Evolutionary conservation across 1,284 basidiomycete species (phyloP).

Genomic region (Anthracocystis panici-leucophaei): DNA sequence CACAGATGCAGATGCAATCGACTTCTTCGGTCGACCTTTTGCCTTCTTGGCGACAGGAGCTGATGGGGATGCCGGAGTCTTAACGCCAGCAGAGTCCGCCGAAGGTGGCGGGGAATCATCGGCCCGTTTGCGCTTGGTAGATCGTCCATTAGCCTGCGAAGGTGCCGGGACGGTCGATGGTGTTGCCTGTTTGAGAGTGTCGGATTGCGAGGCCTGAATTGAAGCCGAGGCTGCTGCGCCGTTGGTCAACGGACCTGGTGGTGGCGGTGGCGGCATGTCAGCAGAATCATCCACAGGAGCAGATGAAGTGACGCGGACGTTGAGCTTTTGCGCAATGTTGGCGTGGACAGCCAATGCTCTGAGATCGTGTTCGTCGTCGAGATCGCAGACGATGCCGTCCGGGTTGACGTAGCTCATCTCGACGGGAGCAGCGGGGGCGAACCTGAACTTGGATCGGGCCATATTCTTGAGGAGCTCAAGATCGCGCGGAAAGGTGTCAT

Average conservation of each 20-base stretch:
- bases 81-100: not conserved
- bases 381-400: conserved; percentile 47
- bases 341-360: conserved; percentile 53
- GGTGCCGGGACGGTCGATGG: not conserved
- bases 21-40: conserved; percentile 5
- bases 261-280: not conserved
- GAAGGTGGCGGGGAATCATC: conserved; percentile 19
- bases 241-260: not conserved
- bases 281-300: not conserved
- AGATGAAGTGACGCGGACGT: conserved; percentile 33
- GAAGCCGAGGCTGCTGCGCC: conserved; percentile 1
- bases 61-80: conserved; percentile 13
- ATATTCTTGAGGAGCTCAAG: conserved; percentile 23
- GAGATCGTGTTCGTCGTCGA: conserved; percentile 56
- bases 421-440: conserved; percentile 26
- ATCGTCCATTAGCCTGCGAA: conserved; percentile 5
- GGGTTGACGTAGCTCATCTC: conserved; percentile 53
- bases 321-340: conserved; percentile 34
- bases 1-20: not conserved
- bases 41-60: conserved; percentile 26
- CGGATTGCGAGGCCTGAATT: not conserved
- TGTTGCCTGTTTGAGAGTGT: not conserved
- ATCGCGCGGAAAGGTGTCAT: conserved; percentile 34
- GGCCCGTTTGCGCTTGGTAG: conserved; percentile 31
- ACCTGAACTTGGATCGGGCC: conserved; percentile 39